phyloP scores from a whole-genome alignment of 192 early-diverging fungal species.

The Martensiomyces pterosporus region DNA sequence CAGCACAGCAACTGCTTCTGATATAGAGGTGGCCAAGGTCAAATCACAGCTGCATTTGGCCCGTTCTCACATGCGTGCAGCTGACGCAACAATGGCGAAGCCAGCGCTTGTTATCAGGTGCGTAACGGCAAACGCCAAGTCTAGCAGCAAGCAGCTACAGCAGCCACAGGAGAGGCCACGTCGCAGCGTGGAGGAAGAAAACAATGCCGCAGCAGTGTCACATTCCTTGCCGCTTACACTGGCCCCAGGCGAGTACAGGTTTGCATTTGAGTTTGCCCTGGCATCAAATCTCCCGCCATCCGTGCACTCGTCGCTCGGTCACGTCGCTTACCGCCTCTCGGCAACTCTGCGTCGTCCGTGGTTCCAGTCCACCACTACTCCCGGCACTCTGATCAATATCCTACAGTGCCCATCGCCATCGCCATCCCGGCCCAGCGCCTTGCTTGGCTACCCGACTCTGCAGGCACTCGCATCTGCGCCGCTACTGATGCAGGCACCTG shows the following conservation, averaged over 20 bases:
- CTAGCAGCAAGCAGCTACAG: too few relatives aligned
- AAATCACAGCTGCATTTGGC: neutral
- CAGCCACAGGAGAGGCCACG: too few relatives aligned
- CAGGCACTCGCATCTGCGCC: conserved; percentile 10
- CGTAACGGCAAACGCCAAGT: too few relatives aligned
- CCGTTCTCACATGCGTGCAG: conserved; percentile 7
- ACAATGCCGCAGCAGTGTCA: neutral
- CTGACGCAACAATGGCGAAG: too few relatives aligned
- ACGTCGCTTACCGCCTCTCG: conserved; percentile 11
- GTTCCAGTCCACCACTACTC: conserved; percentile 7
- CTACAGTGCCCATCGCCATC: conserved; percentile 1
- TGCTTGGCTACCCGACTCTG: conserved; percentile 20
- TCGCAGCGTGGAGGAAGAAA: conserved; percentile 3
- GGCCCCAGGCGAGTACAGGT: conserved; percentile 32
- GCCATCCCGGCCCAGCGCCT: neutral
- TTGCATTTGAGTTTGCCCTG: conserved; percentile 36
- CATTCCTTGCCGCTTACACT: neutral
- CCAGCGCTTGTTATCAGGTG: too few relatives aligned
- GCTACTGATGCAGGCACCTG: conserved; percentile 15
- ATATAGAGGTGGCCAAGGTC: conserved; percentile 1
- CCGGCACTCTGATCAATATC: conserved; percentile 6
- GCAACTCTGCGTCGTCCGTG: conserved; percentile 13
- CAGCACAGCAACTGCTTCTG: neutral
- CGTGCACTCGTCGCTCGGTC: conserved; percentile 23
- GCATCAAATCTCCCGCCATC: conserved; percentile 25